Base-by-base conservation (phyloP, 331 rosid genomes). In the Prunus yedoensis region DNA sequence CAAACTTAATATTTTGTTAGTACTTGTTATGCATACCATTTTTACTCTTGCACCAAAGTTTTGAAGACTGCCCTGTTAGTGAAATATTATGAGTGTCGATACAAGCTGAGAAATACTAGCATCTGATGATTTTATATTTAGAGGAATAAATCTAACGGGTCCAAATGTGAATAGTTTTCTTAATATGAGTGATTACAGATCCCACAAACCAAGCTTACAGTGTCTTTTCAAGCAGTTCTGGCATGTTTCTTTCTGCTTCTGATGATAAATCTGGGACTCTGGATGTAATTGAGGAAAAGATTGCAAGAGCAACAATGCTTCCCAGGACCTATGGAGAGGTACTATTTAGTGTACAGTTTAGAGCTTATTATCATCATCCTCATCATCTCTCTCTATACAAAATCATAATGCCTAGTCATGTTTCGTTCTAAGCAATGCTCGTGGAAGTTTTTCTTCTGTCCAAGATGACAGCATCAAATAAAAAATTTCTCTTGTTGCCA, bases 271-370 rank as follows among this genome's bases (percentile, higher is more conserved):
- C 88, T n/a, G 96, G 97, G 79, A 66, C 68, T 79, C 79, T 95
- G 79, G 91, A 79, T 52, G 79, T 27, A 64, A 81, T 95, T 76
- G 99, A 95, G 85, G 91, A 88, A 83, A 94, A 90, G 86, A 95
- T 95, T 85, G 88, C 97, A 52, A 85, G 76, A 77, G 97, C 87
- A 52, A 87, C 99, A 35, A 90, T 83, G 92, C 73, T 90, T 85
- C 99, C 99, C 66, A 87, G 90, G 82, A 77, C 9, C 41, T 91
- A 92, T 68, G 96, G 91, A 71, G 99, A 92, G 99, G 97, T 95
- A 89, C 69, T 73, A 14, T 59, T 64, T 43, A 17, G 25, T 41
- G 9, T 25, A 23, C 18, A 35, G 35, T 59, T 28, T 66, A 16
- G 50, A 45, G 54, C 59, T 66, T 38, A 5, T 61, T 4, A 14